Conservation (phyloP, 139 green algal species). For the Chlorella sp. region DNA sequence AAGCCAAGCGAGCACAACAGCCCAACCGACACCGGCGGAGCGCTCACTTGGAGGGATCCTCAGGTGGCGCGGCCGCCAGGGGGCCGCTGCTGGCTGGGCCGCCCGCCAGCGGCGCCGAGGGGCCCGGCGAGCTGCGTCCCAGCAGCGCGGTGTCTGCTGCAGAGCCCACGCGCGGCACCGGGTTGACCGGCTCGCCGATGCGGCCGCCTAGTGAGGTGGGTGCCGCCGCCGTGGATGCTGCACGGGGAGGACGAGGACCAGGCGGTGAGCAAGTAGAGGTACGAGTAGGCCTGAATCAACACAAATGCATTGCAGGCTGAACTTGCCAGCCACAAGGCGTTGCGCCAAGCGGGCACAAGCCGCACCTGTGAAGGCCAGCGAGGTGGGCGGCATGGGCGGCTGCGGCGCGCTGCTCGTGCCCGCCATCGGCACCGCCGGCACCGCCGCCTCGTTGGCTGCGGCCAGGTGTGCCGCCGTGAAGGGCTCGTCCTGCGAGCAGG, state of each 20-base stretch:
- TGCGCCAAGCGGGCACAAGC: too few relatives aligned
- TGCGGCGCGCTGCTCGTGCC: neutral
- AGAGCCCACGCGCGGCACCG: slow-evolving; percentile 16
- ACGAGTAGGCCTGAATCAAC: too few relatives aligned
- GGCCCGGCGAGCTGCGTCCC: neutral
- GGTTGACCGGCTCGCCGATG: neutral
- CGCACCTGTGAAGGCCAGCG: slow-evolving; percentile 27
- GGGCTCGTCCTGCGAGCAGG: slow-evolving; percentile 33
- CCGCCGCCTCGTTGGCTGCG: slow-evolving; percentile 16
- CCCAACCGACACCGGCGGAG: too few relatives aligned
- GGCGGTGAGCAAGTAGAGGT: neutral
- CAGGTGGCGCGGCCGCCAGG: slow-evolving; percentile 11
- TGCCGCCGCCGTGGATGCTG: slow-evolving; percentile 1
- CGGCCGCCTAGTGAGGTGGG: slow-evolving; percentile 14
- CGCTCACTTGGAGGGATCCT: slow-evolving; percentile 48
- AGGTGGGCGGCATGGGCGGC: neutral
- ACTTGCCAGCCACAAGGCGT: too few relatives aligned
- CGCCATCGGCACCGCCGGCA: slow-evolving; percentile 1
- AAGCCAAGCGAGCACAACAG: too few relatives aligned
- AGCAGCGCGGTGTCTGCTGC: slow-evolving; percentile 21
- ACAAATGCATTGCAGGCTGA: too few relatives aligned
- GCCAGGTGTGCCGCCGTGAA: slow-evolving; percentile 49
- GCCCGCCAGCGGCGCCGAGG: neutral
- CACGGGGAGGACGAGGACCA: neutral
- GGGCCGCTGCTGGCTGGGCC: slow-evolving; percentile 1